Conservation (phyloP, 768 basidiomycete genomes). For the Xanthoconium purpureum region DNA sequence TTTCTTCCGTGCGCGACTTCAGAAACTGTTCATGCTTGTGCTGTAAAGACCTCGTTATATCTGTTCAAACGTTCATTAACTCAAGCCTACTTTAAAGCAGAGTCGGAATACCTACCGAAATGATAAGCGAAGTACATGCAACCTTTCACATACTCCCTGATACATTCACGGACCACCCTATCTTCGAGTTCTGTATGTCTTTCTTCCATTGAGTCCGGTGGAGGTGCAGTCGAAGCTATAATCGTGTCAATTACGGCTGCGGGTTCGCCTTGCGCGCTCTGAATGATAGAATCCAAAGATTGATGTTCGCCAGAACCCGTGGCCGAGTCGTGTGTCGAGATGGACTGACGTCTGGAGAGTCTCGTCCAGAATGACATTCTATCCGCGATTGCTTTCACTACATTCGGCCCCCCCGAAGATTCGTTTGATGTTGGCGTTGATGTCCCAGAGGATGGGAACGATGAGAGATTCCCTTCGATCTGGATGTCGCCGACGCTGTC, state of each 20-base stretch:
- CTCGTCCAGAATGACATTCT: slow-evolving; percentile 76
- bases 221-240: slow-evolving; percentile 56
- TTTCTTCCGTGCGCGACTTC: slow-evolving; percentile 55
- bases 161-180: slow-evolving; percentile 77
- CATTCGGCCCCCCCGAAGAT: slow-evolving; percentile 43
- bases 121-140: slow-evolving; percentile 89
- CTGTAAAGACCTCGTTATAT: slow-evolving; percentile 80
- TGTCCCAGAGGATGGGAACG: slow-evolving; percentile 43
- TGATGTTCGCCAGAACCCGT: slow-evolving; percentile 17
- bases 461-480: slow-evolving; percentile 8
- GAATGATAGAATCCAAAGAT: slow-evolving; percentile 40
- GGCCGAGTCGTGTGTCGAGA: slow-evolving; percentile 13
- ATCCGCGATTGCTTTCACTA: slow-evolving; percentile 60
- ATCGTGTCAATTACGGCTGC: slow-evolving; percentile 55
- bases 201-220: slow-evolving; percentile 62
- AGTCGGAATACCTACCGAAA: slow-evolving; percentile 55
- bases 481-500: neutral
- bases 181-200: slow-evolving; percentile 73
- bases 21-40: slow-evolving; percentile 68
- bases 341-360: slow-evolving; percentile 46
- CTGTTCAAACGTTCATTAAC: slow-evolving; percentile 35
- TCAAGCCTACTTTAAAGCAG: neutral
- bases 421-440: slow-evolving; percentile 53
- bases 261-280: slow-evolving; percentile 46
- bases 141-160: slow-evolving; percentile 75